Percentiles rank a stretch among this genome's conserved stretches.
Conservation (phyloP, 257 asterid species). For the Jasminum sambac region DNA sequence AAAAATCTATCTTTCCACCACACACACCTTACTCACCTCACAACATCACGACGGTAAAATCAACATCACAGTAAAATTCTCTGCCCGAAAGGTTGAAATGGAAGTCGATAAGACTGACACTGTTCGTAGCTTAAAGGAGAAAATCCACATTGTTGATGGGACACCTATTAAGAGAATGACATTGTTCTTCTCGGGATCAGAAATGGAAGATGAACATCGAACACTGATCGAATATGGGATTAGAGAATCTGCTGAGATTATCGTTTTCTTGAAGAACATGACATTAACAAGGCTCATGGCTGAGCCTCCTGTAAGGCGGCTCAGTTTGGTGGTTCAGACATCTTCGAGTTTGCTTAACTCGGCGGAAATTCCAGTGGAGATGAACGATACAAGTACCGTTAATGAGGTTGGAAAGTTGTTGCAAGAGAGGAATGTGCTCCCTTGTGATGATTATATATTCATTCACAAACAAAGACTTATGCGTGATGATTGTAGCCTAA, state of each 20-base stretch:
- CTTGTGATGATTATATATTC: constrained; percentile 73
- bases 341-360: constrained; percentile 58
- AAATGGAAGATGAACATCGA: constrained; percentile 57
- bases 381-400: constrained; percentile 52
- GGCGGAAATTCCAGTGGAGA: constrained; percentile 54
- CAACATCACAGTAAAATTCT: constrained; percentile 43
- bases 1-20: constrained; percentile 37
- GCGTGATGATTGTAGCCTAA: constrained; percentile 60
- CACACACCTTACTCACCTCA: neutral
- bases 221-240: constrained; percentile 49
- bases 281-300: constrained; percentile 24
- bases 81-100: constrained; percentile 41
- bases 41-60: constrained; percentile 18
- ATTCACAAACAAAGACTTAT: constrained; percentile 79
- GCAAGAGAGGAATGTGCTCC: constrained; percentile 43
- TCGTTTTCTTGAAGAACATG: constrained; percentile 43
- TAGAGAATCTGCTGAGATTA: constrained; percentile 39
- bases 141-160: constrained; percentile 67
- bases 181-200: constrained; percentile 45
- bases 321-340: constrained; percentile 53
- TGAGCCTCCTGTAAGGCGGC: constrained; percentile 46
- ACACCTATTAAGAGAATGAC: constrained; percentile 64
- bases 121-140: constrained; percentile 68
- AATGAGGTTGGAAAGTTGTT: constrained; percentile 46
- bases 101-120: constrained; percentile 55